These are phyloP conservation scores for Polygonum maritimum DNA, from an alignment of 148 eudicot species.

Conservation along the genomic window DNA sequence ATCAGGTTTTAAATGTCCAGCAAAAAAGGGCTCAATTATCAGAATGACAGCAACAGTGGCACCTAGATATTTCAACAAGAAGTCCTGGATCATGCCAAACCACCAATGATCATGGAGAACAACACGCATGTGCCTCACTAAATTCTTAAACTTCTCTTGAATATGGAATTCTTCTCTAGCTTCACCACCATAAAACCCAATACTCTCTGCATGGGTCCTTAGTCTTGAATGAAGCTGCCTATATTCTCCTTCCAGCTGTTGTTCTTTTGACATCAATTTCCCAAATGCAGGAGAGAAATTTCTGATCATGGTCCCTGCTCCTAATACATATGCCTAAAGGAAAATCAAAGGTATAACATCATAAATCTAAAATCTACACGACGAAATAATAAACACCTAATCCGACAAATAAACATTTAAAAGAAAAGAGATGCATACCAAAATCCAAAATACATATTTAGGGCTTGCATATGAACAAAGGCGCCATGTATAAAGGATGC, in stretches of 20 bases:
- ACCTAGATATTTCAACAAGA: conserved; percentile 90
- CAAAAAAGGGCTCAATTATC: conserved; percentile 95
- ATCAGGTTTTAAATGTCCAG: conserved; percentile 85
- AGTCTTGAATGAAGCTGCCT: conserved; percentile 91
- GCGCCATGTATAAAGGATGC: conserved; percentile 90
- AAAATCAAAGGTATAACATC: background rate
- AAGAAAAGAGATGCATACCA: conserved; percentile 41
- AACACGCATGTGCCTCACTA: conserved; percentile 69
- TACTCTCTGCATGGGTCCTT: conserved; percentile 95
- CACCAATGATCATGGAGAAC: conserved; percentile 98
- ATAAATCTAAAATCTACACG: background rate
- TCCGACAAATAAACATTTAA: background rate
- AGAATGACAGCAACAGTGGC: conserved; percentile 95
- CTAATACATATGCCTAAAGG: conserved; percentile 80
- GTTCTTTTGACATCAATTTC: conserved; percentile 83
- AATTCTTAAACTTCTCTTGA: conserved; percentile 70
- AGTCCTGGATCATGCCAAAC: conserved; percentile 99
- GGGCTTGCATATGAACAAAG: conserved; percentile 99
- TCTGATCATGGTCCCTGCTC: conserved; percentile 85
- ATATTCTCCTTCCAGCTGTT: conserved; percentile 96
- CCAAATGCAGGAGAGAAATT: conserved; percentile 96
- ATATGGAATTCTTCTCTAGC: conserved; percentile 86
- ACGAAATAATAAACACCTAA: background rate
- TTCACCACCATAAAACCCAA: conserved; percentile 94
- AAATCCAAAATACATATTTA: conserved; percentile 82